Base-by-base conservation (phyloP, 257 asterid genomes). In the Plectranthus barbatus region DNA sequence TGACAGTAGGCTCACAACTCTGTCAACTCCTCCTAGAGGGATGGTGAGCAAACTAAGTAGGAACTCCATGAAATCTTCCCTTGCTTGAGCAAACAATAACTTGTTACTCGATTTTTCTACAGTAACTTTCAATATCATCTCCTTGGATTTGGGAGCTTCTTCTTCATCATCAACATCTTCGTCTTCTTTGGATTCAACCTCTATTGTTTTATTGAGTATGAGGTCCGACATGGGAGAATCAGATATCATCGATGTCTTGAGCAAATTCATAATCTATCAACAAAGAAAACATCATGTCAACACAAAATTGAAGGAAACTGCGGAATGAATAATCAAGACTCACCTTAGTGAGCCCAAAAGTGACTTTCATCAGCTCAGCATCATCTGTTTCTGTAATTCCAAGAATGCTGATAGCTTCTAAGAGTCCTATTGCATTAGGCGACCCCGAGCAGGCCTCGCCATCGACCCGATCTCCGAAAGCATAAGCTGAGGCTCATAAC, bases 181-280 rank as follows among this genome's bases (percentile, higher is more conserved):
- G 2, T 13, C 23, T 8, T 2, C 4, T 0, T 0, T 12, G 17
- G 52, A 44, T 9, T 17, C 10, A 0, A 5, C 17, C 45, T 0
- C 14, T 6, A 40, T 41, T 24, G 5, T 40, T 7, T 26, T 39
- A 20, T 21, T 19, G 33, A 53, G 64, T 40, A 76, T 9, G 6
- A 67, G 2, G 36, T 71, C 76, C 1, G 77, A 51, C 19, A 76
- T 52, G 3, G 65, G 77, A 9, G 71, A 17, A 29, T 4, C 0
- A 1, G 74, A 76, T 14, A 31, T 6, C 17, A 76, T 20, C 10
- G 56, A 36, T 7, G 57, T 18, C 42, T 29, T 54, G 13, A 70
- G 66, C 68, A 75, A 37, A 66, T 64, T 46, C 58, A 55, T 49
- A 0, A 75, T 40, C 79, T 68, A 46, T 23, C 23, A 41, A 41